Conservation (phyloP, 2,329 filamentous ascomycete genomes). For the Botrytis medusae region DNA sequence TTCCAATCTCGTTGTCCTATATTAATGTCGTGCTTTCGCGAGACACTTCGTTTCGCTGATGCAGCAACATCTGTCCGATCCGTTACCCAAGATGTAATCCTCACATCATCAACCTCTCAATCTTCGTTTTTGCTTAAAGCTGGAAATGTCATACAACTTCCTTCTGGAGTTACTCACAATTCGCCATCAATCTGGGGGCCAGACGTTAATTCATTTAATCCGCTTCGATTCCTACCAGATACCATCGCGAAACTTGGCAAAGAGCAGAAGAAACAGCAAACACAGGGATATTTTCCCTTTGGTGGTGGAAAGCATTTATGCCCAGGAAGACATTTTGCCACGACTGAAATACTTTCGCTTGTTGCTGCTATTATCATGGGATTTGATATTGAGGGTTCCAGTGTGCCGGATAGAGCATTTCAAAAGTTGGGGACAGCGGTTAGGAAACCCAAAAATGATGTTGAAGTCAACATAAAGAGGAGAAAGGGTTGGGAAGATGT, state of each 20-base stretch:
- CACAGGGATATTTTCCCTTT: conserved; percentile 43
- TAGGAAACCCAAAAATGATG: conserved; percentile 33
- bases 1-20: conserved; percentile 46
- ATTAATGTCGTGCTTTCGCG: conserved; percentile 47
- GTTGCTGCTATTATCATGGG: conserved; percentile 40
- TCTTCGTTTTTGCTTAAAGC: conserved; percentile 47
- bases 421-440: conserved; percentile 34
- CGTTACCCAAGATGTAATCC: conserved; percentile 45
- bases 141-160: conserved; percentile 46
- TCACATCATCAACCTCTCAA: conserved; percentile 37
- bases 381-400: conserved; percentile 31
- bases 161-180: conserved; percentile 46
- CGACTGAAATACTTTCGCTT: conserved; percentile 43
- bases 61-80: conserved; percentile 44
- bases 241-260: conserved; percentile 27
- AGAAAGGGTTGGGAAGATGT: conserved; percentile 33
- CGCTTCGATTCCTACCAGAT: conserved; percentile 43
- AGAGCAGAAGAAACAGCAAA: conserved; percentile 26
- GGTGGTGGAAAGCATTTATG: conserved; percentile 45
- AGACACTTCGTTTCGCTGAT: conserved; percentile 46
- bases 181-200: conserved; percentile 47
- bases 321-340: conserved; percentile 44
- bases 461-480: conserved; percentile 27
- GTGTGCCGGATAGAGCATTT: conserved; percentile 27
- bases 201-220: conserved; percentile 45